These are phyloP conservation scores for Phytophthora pluvialis DNA, from an alignment of 352 stramenopile species.

Conservation along the genomic window DNA sequence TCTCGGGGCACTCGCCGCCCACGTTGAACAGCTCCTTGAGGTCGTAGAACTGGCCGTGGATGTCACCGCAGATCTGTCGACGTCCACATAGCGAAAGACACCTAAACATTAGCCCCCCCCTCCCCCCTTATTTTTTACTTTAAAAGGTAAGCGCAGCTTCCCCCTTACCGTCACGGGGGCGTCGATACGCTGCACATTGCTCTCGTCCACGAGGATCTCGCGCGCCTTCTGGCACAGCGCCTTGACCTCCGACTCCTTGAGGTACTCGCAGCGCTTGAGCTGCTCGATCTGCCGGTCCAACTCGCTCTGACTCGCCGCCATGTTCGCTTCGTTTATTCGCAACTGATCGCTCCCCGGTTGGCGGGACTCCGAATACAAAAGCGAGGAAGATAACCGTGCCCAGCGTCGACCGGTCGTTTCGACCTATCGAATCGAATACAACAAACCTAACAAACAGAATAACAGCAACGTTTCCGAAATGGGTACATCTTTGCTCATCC, in stretches of 20 bases:
- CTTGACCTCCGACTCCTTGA: constrained; percentile 98
- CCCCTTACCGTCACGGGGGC: constrained; percentile 96
- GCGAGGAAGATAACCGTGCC: constrained; percentile 1
- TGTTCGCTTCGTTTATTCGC: constrained; percentile 43
- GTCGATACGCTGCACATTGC: constrained; percentile 99
- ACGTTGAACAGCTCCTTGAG: constrained; percentile 99
- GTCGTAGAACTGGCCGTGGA: constrained; percentile 99
- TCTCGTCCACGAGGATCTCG: constrained; percentile 99
- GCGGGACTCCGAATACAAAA: constrained; percentile 19
- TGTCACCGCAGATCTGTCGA: constrained; percentile 97
- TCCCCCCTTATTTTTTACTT: constrained; percentile 2
- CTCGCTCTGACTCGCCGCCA: constrained; percentile 85
- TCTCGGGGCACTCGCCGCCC: constrained; percentile 97
- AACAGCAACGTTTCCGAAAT: constrained; percentile 4
- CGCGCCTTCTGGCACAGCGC: constrained; percentile 96
- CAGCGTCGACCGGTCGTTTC: constrained; percentile 36
- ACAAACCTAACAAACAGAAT: constrained; percentile 2
- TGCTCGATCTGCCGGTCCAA: constrained; percentile 90
- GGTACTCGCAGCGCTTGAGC: constrained; percentile 97
- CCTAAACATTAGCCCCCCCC: constrained; percentile 16
- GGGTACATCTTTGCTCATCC: constrained; percentile 15
- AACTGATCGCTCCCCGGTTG: constrained; percentile 18
- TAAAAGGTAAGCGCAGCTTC: not conserved
- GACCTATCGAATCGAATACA: constrained; percentile 8
- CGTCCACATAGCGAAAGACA: constrained; percentile 1